Base-by-base conservation (phyloP, 768 basidiomycete genomes). In the Amanita inopinata region DNA sequence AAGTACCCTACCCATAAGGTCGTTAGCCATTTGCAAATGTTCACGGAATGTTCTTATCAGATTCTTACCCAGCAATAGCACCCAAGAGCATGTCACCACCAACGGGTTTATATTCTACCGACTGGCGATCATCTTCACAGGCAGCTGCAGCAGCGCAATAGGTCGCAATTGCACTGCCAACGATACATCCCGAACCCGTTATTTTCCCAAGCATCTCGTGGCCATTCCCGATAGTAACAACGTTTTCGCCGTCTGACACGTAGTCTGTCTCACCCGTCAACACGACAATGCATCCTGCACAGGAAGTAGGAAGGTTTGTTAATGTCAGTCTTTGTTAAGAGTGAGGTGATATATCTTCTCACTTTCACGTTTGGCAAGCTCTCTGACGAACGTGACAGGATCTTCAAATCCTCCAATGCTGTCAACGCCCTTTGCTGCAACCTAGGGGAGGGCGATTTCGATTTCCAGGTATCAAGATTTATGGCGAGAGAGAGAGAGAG, bases 161-260 rank as follows among this genome's bases (percentile, higher is more conserved):
- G 11, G 82, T 75, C 0, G 89, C 84, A 36, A 94, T 73, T 22
- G 73, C 67, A 7, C 84, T 83, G 19, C 84, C 85, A 17, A 78
- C 65, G 58, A 93, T 78, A 54, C 92, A 97, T 3, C 92, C 92
- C 18, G 86, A 86, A 0, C 92, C 93, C 0, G 93, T 96, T 43
- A 97, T 90, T 41, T 73, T 67, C 0, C 79, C 81, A 5, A 96
- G 74, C 18, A 83, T 62, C 11, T 65, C 61, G 53, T 85, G 69
- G 0, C 93, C 93, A 52, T 96, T 96, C 3, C 66, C 62, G 5
- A 89, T 61, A 32, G 71, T 68, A n/a, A 87, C 67, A 4, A 89
- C 80, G 3, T 59, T 67, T 8, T 59, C 53, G 4, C 92, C 93
- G 53, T 96, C 88, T 0, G 88, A 89, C 35, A 96, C 67, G 59